Base-by-base conservation (phyloP, 1,284 basidiomycete genomes). In the Exobasidium rhododendri region DNA sequence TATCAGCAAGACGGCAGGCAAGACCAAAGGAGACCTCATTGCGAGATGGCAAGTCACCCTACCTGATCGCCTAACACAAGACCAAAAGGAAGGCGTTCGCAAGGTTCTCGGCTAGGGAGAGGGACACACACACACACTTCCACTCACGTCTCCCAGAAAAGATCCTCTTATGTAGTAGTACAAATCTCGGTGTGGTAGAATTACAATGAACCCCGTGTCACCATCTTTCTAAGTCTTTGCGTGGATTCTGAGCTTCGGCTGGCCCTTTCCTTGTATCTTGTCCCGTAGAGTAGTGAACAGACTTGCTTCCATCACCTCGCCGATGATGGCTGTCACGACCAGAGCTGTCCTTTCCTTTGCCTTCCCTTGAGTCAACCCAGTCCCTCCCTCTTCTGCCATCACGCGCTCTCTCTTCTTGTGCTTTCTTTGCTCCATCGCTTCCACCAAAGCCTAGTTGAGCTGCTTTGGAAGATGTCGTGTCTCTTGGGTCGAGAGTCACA, bases 11-110 rank as follows among this genome's bases (percentile, higher is more conserved):
- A 70, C 68, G 5, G 67, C 64, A 7, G 76, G 76, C 4, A 67
- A 71, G 44, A 61, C 51, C n/a, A 72, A 72, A 59, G 77, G 77
- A 44, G 77, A 79, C 54, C 56, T 79, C 20, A 69, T 79, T 28
- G 69, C 78, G 1, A 69, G 71, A 59, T 79, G 76, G 76, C 68
- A 69, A 50, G 68, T 79, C 7, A 64, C 70, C 49, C 44, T 79
- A 52, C 77, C 77, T 14, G 72, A 78, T 20, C 54, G 61, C 0
- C 52, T 79, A n/a, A 69, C 62, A 10, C 43, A 61, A 4, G 44
- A 65, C 10, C 75, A 79, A 64, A 68, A 62, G 51, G 58, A 66
- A 45, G 67, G 66, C 14, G 7, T 79, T 32, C 62, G 73, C 17
- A 65, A 64, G 26, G 71, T 73, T 0, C 61, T 79, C 10, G 50